Percentiles rank a stretch among this genome's conserved stretches.
Conservation (phyloP, 164 flowering plant genomes). For the Chimonanthus salicifolius region DNA sequence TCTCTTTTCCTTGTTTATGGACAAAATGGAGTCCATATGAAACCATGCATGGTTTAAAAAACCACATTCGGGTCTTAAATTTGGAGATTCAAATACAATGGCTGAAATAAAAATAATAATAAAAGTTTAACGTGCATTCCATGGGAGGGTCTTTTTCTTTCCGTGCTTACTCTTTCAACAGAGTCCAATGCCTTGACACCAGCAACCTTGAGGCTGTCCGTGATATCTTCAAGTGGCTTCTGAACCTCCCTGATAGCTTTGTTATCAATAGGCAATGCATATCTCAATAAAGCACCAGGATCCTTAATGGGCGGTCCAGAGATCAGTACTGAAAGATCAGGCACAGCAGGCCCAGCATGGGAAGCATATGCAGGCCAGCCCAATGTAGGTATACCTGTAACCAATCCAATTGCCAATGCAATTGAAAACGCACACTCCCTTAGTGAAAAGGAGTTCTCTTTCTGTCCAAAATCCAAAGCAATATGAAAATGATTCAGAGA, state of each 20-base stretch:
- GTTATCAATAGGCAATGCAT: slow-evolving; percentile 86
- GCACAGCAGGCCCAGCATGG: slow-evolving; percentile 46
- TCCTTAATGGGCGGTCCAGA: slow-evolving; percentile 99
- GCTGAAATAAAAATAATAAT: slow-evolving; percentile 1
- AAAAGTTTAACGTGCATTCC: not conserved
- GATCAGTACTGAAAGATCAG: slow-evolving; percentile 75
- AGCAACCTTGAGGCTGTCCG: slow-evolving; percentile 84
- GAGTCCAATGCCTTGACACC: slow-evolving; percentile 88
- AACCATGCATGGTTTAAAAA: no score
- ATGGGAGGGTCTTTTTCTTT: not conserved
- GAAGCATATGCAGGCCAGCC: slow-evolving; percentile 35
- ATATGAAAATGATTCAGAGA: not conserved
- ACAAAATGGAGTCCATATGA: no score
- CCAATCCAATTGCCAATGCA: slow-evolving; percentile 67
- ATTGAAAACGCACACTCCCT: slow-evolving; percentile 71
- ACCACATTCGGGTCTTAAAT: no score
- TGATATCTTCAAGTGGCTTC: slow-evolving; percentile 91
- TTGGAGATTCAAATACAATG: not conserved
- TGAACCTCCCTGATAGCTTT: slow-evolving; percentile 97
- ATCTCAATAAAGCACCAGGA: slow-evolving; percentile 79
- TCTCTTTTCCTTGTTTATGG: no score
- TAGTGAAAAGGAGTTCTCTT: slow-evolving; percentile 30
- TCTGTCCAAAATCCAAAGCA: not conserved
- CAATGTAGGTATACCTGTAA: slow-evolving; percentile 44
- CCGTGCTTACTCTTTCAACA: slow-evolving; percentile 70